Conservation (phyloP, 495 filamentous ascomycete genomes). For the Pyrenula aspistea region DNA sequence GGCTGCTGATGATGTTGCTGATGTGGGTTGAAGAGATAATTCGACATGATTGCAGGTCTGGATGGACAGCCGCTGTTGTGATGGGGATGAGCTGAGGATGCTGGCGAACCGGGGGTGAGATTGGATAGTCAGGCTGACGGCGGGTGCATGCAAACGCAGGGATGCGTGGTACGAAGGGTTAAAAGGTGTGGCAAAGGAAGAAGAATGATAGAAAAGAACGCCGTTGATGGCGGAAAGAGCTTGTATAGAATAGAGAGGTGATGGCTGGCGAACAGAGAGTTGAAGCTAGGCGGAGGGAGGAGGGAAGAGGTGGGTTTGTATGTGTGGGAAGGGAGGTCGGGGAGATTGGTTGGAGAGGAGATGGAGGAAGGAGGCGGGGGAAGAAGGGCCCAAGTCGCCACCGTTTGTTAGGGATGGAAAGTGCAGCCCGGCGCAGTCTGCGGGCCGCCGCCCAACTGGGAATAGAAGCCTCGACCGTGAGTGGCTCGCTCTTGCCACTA, state of each 20-base stretch:
- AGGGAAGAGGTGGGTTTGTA: not conserved
- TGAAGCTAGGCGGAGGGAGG: not conserved
- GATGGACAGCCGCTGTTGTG: not conserved
- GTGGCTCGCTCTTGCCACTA: not conserved
- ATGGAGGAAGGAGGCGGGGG: not conserved
- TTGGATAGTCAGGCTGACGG: not conserved
- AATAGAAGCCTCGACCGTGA: not conserved
- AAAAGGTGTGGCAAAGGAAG: too few species aligned
- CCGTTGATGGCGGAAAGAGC: not conserved
- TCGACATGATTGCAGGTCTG: constrained; percentile 45
- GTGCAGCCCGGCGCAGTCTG: not conserved
- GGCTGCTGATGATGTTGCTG: constrained; percentile 44
- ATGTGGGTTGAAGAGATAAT: constrained; percentile 55
- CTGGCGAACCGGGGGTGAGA: not conserved
- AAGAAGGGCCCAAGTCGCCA: not conserved
- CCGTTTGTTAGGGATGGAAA: not conserved
- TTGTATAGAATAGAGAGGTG: not conserved
- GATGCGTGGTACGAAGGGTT: not conserved
- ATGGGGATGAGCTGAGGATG: not conserved
- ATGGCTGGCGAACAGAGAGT: not conserved
- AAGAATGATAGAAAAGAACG: too few species aligned
- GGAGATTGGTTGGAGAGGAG: not conserved
- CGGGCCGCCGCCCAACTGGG: not conserved
- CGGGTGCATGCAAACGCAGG: not conserved
- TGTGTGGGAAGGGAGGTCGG: not conserved